Evolutionary conservation across 495 filamentous ascomycete genomes (phyloP), one percentile per base, ranked within the genome.

Genomic region (Xylaria nigripes): DNA sequence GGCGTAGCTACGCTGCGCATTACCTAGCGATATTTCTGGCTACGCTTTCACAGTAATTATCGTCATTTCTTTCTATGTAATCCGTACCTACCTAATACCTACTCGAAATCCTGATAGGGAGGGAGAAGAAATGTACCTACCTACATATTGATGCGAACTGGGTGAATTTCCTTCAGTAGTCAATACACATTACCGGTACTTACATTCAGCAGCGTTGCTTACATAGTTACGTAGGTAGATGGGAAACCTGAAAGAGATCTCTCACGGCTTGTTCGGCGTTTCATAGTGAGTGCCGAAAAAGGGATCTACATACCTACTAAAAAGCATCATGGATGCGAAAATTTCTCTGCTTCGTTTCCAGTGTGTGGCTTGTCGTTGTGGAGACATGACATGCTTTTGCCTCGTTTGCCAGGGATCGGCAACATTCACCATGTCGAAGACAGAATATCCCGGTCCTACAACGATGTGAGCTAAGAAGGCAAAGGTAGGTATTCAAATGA

Each of bases 381-480:
- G 32, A 25, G 61, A 54, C 51, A 29, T 29, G 36, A 23, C 56
- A 38, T 47, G 44, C 23, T 57, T 43, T 48, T 30, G 42, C 44
- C 50, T 51, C 56, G 53, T 41, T 48, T 13, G 42, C 23, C 45
- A 55, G 57, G 22, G 66, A 68, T 40, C 55, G 63, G 57, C 63
- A 68, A 22, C 60, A 60, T 57, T 58, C 61, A 53, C 66, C 66
- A 56, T 62, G 58, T 38, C 63, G 63, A 53, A 66, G 63, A 46
- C 63, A 68, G 41, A 66, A 66, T 45, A 63, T 68, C 45, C 63
- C 65, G 44, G 66, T 68, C 45, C 63, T 66, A 46, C 47, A 44
- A 19, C 30, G 40, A 19, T 46, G 55, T 65, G 50, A 61, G 58
- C 51, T 51, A 51, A 23, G 50, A 54, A 55, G n/a, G 34, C 21